These are phyloP conservation scores for Agroathelia rolfsii DNA, from an alignment of 1,284 basidiomycete genomes.

Conservation along the genomic window DNA sequence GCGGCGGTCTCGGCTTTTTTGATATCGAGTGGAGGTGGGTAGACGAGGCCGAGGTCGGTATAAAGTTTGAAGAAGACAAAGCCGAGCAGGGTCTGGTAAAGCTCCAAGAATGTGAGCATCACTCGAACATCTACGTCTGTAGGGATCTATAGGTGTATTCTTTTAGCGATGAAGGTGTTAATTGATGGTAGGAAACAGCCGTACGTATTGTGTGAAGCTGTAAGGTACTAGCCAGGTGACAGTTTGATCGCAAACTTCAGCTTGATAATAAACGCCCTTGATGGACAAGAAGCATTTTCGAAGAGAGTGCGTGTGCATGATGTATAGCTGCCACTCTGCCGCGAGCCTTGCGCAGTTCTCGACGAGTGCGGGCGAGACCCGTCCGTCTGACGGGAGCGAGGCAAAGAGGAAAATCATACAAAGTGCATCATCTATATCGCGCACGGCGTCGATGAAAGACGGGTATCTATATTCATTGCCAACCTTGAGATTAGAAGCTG, in stretches of 20 bases:
- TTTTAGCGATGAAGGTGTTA: too few relatives aligned
- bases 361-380: slow-evolving; percentile 77
- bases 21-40: slow-evolving; percentile 86
- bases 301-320: slow-evolving; percentile 82
- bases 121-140: slow-evolving; percentile 95
- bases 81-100: slow-evolving; percentile 94
- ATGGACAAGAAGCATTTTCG: slow-evolving; percentile 95
- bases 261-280: slow-evolving; percentile 98
- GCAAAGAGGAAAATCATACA: slow-evolving; percentile 94
- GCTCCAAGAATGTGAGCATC: slow-evolving; percentile 96
- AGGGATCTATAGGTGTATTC: slow-evolving; percentile 63
- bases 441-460: slow-evolving; percentile 90
- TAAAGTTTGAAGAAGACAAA: slow-evolving; percentile 98
- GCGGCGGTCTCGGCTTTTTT: slow-evolving; percentile 84
- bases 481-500: not conserved
- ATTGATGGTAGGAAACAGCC: too few relatives aligned
- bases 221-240: slow-evolving; percentile 98
- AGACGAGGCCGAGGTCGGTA: slow-evolving; percentile 87
- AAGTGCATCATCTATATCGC: slow-evolving; percentile 95
- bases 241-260: slow-evolving; percentile 86
- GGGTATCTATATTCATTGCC: slow-evolving; percentile 63
- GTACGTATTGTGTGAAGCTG: slow-evolving; percentile 92
- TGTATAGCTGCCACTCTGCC: slow-evolving; percentile 91
- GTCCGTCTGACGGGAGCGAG: slow-evolving; percentile 74
- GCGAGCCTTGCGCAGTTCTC: slow-evolving; percentile 87